Evolutionary conservation across 2,329 filamentous ascomycete species (phyloP), one percentile per base, ranked within the genome.

Genomic region (Penicillium concentricum): DNA sequence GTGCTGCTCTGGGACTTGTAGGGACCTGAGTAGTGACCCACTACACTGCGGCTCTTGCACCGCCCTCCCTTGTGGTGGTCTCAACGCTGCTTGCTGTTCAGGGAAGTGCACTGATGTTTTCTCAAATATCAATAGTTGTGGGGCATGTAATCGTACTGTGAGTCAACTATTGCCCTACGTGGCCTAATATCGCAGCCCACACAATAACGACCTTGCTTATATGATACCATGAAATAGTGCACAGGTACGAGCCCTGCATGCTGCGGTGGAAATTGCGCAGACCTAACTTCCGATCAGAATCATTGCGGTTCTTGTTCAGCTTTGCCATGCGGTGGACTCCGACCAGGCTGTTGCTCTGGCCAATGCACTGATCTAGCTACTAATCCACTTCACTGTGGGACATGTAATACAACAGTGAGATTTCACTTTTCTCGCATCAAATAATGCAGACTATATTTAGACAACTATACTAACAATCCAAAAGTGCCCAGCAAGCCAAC

Each of bases 1-100:
- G 20, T 63, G 61, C 39, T 63, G 61, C 41, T 56, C 52, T 37
- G 61, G 60, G 7, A 57, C 37, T 22, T 63, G 59, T 15, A 56
- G 16, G 1, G 61, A 63, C 39, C n/a, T 60, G 1, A 47, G 39
- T 6, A 51, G 41, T 0, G 45, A 62, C 18, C 5, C 50, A 4
- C 41, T 54, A 16, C 53, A 60, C 37, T 63, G 61, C 7, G 57
- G 61, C 22, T 8, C 42, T 28, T 63, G 61, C 35, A 28, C 49
- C 12, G 41, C 51, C 6, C 7, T 55, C 3, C 61, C 59, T 16
- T 63, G 61, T 30, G 28, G 47, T 26, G 59, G 57, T 3, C 16
- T 52, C 20, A 30, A 22, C 0, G 51, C 52, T 13, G 46, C 51
- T 12, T 62, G 60, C 28, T 51, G 49, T 7, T 35, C 49, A 1